phyloP scores from a whole-genome alignment of 176 grass and related monocot genomes.

The Oryza coarctata region DNA sequence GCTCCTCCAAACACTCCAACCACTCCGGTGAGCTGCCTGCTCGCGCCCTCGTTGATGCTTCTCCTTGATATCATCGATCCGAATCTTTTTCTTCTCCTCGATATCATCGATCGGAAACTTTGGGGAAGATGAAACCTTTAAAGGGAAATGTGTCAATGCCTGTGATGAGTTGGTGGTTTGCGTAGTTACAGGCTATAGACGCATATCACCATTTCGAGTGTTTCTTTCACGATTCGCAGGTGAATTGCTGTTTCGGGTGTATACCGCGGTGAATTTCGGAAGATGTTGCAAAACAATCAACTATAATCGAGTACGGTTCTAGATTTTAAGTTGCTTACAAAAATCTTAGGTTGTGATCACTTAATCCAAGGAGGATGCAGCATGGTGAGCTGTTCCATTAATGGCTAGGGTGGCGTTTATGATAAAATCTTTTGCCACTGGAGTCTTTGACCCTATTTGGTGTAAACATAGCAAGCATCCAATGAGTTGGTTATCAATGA shows the following conservation, averaged over 20 bases:
- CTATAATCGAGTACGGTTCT: background rate
- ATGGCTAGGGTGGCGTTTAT: background rate
- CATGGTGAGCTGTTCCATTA: background rate
- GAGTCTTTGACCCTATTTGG: background rate
- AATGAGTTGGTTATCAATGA: background rate
- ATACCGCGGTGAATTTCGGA: background rate
- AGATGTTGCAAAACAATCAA: background rate
- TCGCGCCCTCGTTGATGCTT: background rate
- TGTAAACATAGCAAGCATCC: background rate
- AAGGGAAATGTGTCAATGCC: background rate
- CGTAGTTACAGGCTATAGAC: background rate
- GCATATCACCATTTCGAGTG: background rate
- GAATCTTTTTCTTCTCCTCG: background rate
- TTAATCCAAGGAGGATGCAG: background rate
- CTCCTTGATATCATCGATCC: background rate
- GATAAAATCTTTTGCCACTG: background rate
- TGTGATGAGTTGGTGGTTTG: background rate
- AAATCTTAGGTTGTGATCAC: too few species aligned
- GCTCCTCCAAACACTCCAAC: conserved; percentile 58
- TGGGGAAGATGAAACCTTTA: background rate
- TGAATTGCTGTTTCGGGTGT: background rate
- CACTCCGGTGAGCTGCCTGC: conserved; percentile 56
- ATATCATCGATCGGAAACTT: background rate
- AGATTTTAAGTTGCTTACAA: too few species aligned
- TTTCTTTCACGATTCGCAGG: background rate